Evolutionary conservation across 164 flowering plant genomes (phyloP), one percentile per base, ranked within the genome.

Genomic region (Tetracentron sinense): DNA sequence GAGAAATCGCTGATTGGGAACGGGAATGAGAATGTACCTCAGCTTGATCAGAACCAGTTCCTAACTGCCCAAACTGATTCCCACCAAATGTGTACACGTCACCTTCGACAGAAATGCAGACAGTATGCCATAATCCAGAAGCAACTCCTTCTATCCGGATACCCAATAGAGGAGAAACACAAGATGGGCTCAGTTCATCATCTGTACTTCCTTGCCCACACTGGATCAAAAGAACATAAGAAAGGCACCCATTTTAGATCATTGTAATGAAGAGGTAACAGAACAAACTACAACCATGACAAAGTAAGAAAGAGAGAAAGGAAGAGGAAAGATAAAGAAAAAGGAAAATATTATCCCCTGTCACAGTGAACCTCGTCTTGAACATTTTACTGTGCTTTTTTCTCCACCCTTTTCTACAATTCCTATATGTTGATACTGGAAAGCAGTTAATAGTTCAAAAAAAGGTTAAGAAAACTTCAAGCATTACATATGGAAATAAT

Each of bases 151-250:
- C 78, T 42, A 95, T 84, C 55, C 61, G 74, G 61, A 95, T 80
- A 33, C 99, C 99, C 75, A 83, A 74, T 46, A 95, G 81, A 23
- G 97, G 82, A 57, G 97, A 82, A 25, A 90, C 97, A 77, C 93
- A 90, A 54, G 76, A 67, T 54, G 97, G 97, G 47, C 86, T 92
- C 66, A 92, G 69, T 68, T 88, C 97, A 71, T 92, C 97, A 77
- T 95, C 97, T 64, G 97, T 92, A 72, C 92, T 80, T 67, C 99
- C 99, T 75, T 86, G 97, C 61, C 99, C 99, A 76, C 97, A 95
- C 99, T 95, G 56, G 28, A 66, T 64, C 56, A 73, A 77, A 52
- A 64, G 22, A 71, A 55, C 25, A 48, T 50, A 26, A 42, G 47
- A 22, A 12, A 29, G 20, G 20, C 26, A 23, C 52, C 16, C 4